Conservation (phyloP, 192 early-diverging fungal genomes). For the Entrophospora sp. region DNA sequence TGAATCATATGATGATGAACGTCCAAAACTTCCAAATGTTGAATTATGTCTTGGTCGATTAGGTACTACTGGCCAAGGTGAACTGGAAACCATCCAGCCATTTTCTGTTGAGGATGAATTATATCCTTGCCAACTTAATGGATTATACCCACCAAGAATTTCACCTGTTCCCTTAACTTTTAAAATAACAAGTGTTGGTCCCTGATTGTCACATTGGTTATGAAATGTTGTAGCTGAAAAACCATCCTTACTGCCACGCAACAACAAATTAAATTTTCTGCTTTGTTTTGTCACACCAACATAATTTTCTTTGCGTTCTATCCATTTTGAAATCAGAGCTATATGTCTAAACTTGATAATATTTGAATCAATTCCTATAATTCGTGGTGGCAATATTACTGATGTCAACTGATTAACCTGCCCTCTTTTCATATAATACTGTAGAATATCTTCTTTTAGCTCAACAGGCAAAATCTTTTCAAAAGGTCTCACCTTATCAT, state of each 20-base stretch:
- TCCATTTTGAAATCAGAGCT: background rate
- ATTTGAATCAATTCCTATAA: background rate
- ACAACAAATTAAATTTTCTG: background rate
- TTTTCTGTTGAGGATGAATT: background rate
- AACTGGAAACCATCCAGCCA: background rate
- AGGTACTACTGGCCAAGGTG: background rate
- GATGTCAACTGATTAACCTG: background rate
- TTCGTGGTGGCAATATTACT: background rate
- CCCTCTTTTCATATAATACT: background rate
- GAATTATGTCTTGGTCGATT: no score
- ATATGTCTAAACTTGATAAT: background rate
- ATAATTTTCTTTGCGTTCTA: background rate
- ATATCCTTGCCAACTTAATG: background rate
- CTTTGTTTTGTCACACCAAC: no score
- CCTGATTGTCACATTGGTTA: background rate
- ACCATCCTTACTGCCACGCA: background rate
- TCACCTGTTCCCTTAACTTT: slow-evolving; percentile 1
- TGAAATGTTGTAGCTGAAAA: background rate
- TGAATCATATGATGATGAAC: background rate
- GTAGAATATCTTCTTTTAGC: background rate
- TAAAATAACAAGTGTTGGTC: background rate
- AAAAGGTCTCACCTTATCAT: background rate
- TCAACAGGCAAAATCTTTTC: background rate
- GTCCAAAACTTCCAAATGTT: background rate
- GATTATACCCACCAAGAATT: background rate